These are phyloP conservation scores for Fusarium sororula DNA, from an alignment of 2,329 filamentous ascomycete genomes.

Conservation along the genomic window DNA sequence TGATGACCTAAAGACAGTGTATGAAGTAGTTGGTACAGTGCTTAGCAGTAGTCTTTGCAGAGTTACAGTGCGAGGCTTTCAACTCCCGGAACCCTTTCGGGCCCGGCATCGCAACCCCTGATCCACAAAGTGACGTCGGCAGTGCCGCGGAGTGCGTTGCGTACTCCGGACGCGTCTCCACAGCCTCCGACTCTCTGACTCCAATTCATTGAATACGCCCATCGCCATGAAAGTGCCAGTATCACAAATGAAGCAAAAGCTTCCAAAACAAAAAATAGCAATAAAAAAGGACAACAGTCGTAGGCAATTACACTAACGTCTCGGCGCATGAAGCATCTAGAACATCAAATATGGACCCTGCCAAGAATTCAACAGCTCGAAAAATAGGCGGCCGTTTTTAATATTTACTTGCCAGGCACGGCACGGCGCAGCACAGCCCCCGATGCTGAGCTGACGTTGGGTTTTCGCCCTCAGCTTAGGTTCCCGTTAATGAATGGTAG, in stretches of 20 bases:
- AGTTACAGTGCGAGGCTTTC: not conserved
- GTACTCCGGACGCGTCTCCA: conserved; percentile 33
- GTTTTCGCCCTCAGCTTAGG: conserved; percentile 30
- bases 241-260: not conserved
- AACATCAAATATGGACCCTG: conserved; percentile 20
- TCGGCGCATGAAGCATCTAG: conserved; percentile 13
- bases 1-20: conserved; percentile 21
- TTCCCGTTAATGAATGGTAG: not conserved
- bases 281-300: not conserved
- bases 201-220: not conserved
- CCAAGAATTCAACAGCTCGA: conserved; percentile 10
- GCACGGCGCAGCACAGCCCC: conserved; percentile 25
- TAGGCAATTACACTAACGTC: not conserved
- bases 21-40: not conserved
- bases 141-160: conserved; percentile 21
- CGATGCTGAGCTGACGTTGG: conserved; percentile 42
- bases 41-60: not conserved
- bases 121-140: conserved; percentile 38
- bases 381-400: conserved; percentile 11
- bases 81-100: conserved; percentile 3
- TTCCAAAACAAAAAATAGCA: not conserved
- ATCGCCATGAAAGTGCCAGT: not conserved
- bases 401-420: not conserved
- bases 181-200: conserved; percentile 13
- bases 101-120: conserved; percentile 24